Percentiles rank a stretch among this genome's conserved stretches.
Conservation (phyloP, 2,329 filamentous ascomycete species). For the Myriosclerotinia scirpicola region DNA sequence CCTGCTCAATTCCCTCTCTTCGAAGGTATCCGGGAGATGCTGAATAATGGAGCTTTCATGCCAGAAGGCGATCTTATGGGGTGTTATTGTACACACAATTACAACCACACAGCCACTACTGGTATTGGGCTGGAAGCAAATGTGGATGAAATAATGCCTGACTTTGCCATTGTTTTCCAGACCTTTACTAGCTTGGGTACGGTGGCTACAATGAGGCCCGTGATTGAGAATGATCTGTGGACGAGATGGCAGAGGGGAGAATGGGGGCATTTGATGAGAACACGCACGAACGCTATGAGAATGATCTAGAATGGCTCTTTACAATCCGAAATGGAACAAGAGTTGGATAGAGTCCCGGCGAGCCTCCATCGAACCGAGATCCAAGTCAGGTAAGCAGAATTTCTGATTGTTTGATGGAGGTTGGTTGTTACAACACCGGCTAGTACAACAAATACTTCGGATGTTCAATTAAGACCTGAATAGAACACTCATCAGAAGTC, state of each 20-base stretch:
- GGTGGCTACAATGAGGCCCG: slow-evolving; percentile 38
- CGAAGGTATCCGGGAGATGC: not conserved
- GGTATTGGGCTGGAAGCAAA: not conserved
- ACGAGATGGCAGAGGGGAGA: not conserved
- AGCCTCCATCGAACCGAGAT: too few relatives aligned
- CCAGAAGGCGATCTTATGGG: not conserved
- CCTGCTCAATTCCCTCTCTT: slow-evolving; percentile 42
- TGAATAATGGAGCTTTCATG: not conserved
- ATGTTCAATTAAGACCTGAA: too few relatives aligned
- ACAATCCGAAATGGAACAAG: too few relatives aligned
- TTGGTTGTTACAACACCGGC: not conserved
- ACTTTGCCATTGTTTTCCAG: slow-evolving; percentile 44
- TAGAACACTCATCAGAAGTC: too few relatives aligned
- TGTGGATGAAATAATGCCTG: slow-evolving; percentile 36
- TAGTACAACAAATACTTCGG: too few relatives aligned
- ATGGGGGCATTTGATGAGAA: not conserved
- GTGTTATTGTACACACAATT: not conserved
- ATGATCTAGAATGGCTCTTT: not conserved
- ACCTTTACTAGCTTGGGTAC: slow-evolving; percentile 42
- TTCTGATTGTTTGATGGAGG: not conserved
- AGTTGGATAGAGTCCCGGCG: not conserved
- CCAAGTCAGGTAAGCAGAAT: not conserved
- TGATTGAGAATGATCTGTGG: slow-evolving; percentile 26
- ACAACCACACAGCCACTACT: not conserved
- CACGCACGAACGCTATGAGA: not conserved